Evolutionary conservation across 208 protist genomes (phyloP), one percentile per base, ranked within the genome.

Genomic region (Tritrichomonas foetus): DNA sequence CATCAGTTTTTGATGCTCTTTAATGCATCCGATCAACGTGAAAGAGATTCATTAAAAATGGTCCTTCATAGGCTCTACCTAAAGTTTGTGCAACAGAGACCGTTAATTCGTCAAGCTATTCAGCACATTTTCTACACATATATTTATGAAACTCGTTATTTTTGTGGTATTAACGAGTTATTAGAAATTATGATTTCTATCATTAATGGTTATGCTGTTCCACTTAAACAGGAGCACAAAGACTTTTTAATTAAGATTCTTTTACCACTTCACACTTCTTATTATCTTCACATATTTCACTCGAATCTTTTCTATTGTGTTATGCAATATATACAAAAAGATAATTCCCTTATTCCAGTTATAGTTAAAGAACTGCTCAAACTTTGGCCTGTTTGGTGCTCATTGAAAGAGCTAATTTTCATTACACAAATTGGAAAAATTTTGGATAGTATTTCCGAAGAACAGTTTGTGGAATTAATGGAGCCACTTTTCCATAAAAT

Each of bases 181-280:
- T 33, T 93, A 2, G 89, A 93, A 69, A 93, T 93, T 47, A 72
- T 93, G 89, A n/a, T 47, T 55, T 72, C 55, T 9, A 93, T 93
- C 27, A 93, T 93, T 55, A 93, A 93, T 25, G 89, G 89, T 69
- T 93, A 72, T 64, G 89, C 89, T 25, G 39, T 93, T 30, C 89
- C 89, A 47, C 36, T 93, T 9, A 93, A 93, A 47, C 55, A 93
- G 41, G 89, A 93, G 33, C 89, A 93, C 33, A 93, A 72, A 27
- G 39, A 66, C 14, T 93, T 93, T 25, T 49, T 93, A 11, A 64
- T 53, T 9, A 93, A 69, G 14, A 93, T 93, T 22, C 50, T 93
- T 3, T 44, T 93, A 39, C 89, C 89, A n/a, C 27, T 93, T 20
- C 55, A 93, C 44, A 93, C 50, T 33, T 64, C 89, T 8, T 33